These are phyloP conservation scores for Rhodotorula sp. DNA, from an alignment of 1,284 basidiomycete genomes.

Conservation along the genomic window DNA sequence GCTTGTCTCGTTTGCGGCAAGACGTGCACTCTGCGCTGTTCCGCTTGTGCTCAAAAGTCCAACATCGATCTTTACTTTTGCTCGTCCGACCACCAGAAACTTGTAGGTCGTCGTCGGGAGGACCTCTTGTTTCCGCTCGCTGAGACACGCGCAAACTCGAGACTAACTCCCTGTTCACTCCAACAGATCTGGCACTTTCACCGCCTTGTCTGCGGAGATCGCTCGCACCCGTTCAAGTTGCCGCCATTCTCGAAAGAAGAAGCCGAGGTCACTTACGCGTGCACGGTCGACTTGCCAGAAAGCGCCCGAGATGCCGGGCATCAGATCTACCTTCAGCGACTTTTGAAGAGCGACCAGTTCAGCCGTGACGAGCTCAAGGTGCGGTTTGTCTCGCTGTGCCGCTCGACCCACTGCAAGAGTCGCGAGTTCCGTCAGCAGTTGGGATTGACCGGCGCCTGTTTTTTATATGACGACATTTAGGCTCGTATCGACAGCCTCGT, in stretches of 20 bases:
- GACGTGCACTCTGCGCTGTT: neutral
- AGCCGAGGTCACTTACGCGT: neutral
- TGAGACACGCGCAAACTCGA: no score
- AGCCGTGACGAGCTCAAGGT: no score
- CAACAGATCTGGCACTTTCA: neutral
- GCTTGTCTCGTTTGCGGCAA: conserved; percentile 9
- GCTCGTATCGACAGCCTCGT: no score
- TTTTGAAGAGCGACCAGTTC: no score
- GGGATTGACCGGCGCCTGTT: no score
- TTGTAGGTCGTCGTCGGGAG: neutral
- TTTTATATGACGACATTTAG: no score
- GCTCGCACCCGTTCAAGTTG: neutral
- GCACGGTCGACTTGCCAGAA: no score
- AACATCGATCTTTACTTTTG: neutral
- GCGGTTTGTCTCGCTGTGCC: no score
- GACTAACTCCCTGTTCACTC: neutral
- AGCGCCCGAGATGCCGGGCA: no score
- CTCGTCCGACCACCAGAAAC: neutral
- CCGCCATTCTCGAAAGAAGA: neutral
- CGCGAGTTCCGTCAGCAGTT: no score
- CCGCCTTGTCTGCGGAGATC: neutral
- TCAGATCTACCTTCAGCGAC: no score
- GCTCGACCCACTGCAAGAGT: no score
- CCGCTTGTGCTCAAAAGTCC: neutral
- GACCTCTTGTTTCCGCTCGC: neutral